Conservation (phyloP, 2,329 filamentous ascomycete species). For the Simplicillium sp. region DNA sequence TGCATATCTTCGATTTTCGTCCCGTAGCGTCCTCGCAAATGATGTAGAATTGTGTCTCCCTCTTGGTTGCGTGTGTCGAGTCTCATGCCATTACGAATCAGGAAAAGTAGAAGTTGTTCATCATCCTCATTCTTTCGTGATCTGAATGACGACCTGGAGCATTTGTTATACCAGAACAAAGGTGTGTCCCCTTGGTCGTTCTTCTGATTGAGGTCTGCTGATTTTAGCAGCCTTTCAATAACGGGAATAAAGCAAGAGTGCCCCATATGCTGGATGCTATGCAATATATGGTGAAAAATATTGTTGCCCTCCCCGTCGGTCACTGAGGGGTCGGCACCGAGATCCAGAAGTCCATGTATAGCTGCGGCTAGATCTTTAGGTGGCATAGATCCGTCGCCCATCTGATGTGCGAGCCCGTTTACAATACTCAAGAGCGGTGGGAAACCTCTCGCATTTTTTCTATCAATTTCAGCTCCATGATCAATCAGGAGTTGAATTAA, state of each 20-base stretch:
- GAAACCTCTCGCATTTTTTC: not conserved
- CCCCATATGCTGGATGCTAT: not conserved
- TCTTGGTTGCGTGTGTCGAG: not conserved
- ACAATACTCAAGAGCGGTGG: not conserved
- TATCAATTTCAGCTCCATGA: not conserved
- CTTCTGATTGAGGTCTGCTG: not conserved
- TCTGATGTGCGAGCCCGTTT: not conserved
- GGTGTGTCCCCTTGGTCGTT: not conserved
- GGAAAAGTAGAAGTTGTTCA: no score
- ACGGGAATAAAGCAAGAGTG: not conserved
- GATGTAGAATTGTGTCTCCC: not conserved
- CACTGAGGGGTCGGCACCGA: slow-evolving; percentile 9
- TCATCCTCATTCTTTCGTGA: not conserved
- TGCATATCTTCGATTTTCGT: not conserved
- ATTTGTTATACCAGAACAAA: not conserved
- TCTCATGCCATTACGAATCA: not conserved
- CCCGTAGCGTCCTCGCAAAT: not conserved
- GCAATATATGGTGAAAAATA: slow-evolving; percentile 5
- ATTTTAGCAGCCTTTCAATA: not conserved
- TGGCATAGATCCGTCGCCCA: not conserved
- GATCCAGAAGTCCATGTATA: slow-evolving; percentile 2
- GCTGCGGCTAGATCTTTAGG: not conserved
- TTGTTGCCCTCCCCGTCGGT: slow-evolving; percentile 13
- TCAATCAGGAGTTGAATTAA: not conserved
- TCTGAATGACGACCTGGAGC: no score